Evolutionary conservation across 2,329 filamentous ascomycete genomes (phyloP).

Genomic region (Aspergillus neotritici): DNA sequence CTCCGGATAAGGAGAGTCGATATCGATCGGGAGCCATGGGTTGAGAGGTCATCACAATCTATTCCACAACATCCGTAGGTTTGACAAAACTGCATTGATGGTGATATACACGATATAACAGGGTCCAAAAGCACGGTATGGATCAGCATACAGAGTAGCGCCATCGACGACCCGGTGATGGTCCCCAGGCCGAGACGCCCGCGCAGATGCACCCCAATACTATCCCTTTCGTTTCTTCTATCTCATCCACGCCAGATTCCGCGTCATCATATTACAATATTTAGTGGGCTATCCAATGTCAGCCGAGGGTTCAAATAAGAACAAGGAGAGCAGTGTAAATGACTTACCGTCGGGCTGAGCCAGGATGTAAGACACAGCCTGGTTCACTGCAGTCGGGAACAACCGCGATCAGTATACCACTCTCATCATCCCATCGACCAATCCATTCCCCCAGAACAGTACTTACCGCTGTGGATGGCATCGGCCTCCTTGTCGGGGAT

Average conservation of each 20-base stretch:
- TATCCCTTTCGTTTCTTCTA: conserved; percentile 31
- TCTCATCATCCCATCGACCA: neutral
- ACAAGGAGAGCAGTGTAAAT: conserved; percentile 10
- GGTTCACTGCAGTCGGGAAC: conserved; percentile 60
- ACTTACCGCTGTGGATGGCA: conserved; percentile 84
- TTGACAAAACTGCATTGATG: conserved; percentile 33
- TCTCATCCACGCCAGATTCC: conserved; percentile 24
- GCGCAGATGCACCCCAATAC: conserved; percentile 23
- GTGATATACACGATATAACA: conserved; percentile 42
- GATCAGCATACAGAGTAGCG: conserved; percentile 34
- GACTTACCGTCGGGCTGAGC: conserved; percentile 84
- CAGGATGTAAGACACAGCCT: conserved; percentile 91
- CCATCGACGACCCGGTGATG: conserved; percentile 19
- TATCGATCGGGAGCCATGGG: too few relatives aligned
- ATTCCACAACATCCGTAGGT: conserved; percentile 1
- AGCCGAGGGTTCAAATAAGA: conserved; percentile 7
- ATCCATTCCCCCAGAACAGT: neutral
- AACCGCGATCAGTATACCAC: conserved; percentile 15
- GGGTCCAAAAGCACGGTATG: conserved; percentile 32
- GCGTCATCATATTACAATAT: conserved; percentile 24
- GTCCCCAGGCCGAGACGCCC: conserved; percentile 24
- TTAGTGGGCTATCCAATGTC: conserved; percentile 32
- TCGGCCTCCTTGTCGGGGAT: conserved; percentile 97
- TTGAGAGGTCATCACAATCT: neutral
- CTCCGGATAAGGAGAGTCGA: too few relatives aligned